Base-by-base conservation (phyloP, 495 filamentous ascomycete genomes). In the Aspergillus sclerotioniger region DNA sequence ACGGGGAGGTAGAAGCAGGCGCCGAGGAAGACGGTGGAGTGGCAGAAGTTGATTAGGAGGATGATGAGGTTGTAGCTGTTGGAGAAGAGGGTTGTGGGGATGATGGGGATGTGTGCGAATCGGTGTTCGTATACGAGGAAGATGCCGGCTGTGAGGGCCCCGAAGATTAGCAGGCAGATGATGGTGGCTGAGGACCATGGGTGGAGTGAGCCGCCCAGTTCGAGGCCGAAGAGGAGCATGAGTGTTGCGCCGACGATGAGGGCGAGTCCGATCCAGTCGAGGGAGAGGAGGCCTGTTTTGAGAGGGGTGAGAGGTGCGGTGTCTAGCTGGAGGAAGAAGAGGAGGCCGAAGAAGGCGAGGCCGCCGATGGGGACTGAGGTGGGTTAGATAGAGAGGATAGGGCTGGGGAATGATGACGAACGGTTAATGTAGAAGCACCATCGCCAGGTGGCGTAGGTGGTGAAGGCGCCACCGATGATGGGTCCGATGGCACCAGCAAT, bases 381-480 rank as follows among this genome's bases (percentile, higher is more conserved):
- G 28, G 0, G 19, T 25, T 25, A 25, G 25, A 25, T 3, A 25
- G 25, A n/a, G n/a, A n/a, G n/a, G n/a, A n/a, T n/a, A n/a, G n/a
- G n/a, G n/a, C 51, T 50, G 20, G 44, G 39, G 45, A 28, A 12
- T 48, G 10, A 47, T 29, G 17, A 47, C 59, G 29, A 56, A 80
- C 75, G 66, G 60, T 90, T 76, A 67, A 85, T 79, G 67, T 79
- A 87, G 59, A 79, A 83, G 39, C 76, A 62, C 63, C 67, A 70
- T 17, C 65, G 45, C 67, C 61, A 66, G 35, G 50, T 47, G 44
- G 45, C 51, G 12, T 56, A 49, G 28, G 59, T 45, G 4, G 88
- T 87, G 61, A 93, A 88, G 1, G 84, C 79, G 12, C 90, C 90
- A 8, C 90, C 90, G 8, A 93, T 73, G 32, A 91, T 77, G 9